Percentiles rank a stretch among this genome's conserved stretches.
These are phyloP conservation scores for Pelagophyceae sp. DNA, from an alignment of 352 stramenopile genomes.

Conservation along the genomic window DNA sequence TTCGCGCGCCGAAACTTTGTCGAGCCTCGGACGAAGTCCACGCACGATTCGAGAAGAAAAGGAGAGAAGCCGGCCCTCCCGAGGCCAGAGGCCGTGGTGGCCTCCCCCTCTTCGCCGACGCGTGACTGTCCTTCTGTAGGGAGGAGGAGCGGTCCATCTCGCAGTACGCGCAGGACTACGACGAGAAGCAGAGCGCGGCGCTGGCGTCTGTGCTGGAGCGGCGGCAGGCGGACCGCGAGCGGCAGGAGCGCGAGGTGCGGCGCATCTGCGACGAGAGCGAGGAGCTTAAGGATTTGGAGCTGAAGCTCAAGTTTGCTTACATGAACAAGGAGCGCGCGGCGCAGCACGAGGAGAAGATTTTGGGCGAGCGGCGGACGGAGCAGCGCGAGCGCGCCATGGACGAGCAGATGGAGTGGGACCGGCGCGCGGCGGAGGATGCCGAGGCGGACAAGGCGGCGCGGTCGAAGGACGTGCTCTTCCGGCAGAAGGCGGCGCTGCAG, in stretches of 20 bases:
- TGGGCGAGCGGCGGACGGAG: slow-evolving; percentile 57
- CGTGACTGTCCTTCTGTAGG: too few species aligned
- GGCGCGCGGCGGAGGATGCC: slow-evolving; percentile 57
- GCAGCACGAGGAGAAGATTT: slow-evolving; percentile 73
- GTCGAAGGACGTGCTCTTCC: slow-evolving; percentile 55
- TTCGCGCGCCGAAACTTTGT: too few species aligned
- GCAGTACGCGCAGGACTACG: slow-evolving; percentile 8
- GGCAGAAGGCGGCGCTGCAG: slow-evolving; percentile 44
- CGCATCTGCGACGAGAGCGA: slow-evolving; percentile 75
- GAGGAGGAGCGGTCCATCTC: background rate
- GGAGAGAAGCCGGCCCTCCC: background rate
- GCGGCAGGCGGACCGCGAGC: slow-evolving; percentile 48
- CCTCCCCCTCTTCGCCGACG: too few species aligned
- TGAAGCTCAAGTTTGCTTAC: slow-evolving; percentile 77
- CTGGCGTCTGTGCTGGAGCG: slow-evolving; percentile 60
- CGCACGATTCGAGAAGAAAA: too few species aligned
- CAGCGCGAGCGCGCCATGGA: slow-evolving; percentile 70
- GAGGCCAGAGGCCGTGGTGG: too few species aligned
- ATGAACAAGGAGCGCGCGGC: slow-evolving; percentile 79
- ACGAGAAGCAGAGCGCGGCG: slow-evolving; percentile 55
- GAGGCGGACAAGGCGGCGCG: slow-evolving; percentile 57
- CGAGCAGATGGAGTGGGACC: slow-evolving; percentile 80
- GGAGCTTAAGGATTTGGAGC: slow-evolving; percentile 74
- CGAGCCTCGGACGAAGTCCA: too few species aligned
- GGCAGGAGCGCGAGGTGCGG: slow-evolving; percentile 69